Percentiles rank a stretch among this genome's conserved stretches.
These are phyloP conservation scores for Globisporangium polare DNA, from an alignment of 352 stramenopile genomes.

Conservation along the genomic window DNA sequence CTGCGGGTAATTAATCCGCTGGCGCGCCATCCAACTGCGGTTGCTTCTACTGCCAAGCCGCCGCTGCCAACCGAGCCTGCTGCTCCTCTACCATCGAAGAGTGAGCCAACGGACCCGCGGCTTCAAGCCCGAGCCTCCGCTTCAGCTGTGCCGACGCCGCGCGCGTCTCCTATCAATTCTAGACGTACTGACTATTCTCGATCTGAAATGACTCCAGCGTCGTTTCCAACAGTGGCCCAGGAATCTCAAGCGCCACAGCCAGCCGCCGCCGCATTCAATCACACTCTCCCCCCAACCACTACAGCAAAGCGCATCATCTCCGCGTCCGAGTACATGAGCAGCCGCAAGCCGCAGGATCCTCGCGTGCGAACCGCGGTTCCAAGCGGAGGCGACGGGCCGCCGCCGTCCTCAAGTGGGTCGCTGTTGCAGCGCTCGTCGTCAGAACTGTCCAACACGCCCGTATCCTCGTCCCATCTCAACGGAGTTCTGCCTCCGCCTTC, in stretches of 20 bases:
- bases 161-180: background rate
- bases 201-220: slow-evolving; percentile 6
- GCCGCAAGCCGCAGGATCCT: slow-evolving; percentile 13
- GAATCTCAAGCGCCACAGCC: background rate
- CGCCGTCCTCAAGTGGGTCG: background rate
- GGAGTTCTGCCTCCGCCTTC: background rate
- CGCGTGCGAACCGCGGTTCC: background rate
- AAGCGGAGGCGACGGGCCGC: background rate
- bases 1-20: slow-evolving; percentile 14
- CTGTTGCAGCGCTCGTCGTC: slow-evolving; percentile 8
- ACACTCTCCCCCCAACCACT: background rate
- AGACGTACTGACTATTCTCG: slow-evolving; percentile 4
- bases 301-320: slow-evolving; percentile 12
- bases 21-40: slow-evolving; percentile 12
- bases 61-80: background rate
- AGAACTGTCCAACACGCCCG: background rate
- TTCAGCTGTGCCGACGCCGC: background rate
- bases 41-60: background rate
- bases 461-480: background rate
- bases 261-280: background rate
- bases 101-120: background rate
- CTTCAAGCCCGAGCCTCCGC: background rate
- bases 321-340: slow-evolving; percentile 13
- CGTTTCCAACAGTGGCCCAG: slow-evolving; percentile 1
- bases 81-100: background rate